These are phyloP conservation scores for Inga oerstediana DNA, from an alignment of 306 rosid genomes.

Conservation along the genomic window DNA sequence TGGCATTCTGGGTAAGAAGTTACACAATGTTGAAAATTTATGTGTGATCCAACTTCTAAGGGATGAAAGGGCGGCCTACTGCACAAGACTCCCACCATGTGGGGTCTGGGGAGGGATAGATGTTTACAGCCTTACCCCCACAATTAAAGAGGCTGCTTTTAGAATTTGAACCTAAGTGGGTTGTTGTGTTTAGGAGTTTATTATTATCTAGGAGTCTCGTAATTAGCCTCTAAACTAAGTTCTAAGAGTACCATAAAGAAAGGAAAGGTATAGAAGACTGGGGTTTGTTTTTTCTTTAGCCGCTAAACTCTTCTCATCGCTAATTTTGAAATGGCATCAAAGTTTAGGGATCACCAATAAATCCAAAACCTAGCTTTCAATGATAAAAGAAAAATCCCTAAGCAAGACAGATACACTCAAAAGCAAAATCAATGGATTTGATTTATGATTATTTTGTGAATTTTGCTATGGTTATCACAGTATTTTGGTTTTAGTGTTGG, in stretches of 20 bases:
- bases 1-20: not conserved
- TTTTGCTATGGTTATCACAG: not conserved
- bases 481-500: not conserved
- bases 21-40: not conserved
- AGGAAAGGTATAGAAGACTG: not conserved
- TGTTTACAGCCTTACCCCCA: too few species aligned
- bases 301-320: not conserved
- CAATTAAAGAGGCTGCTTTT: too few species aligned
- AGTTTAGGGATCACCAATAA: not conserved
- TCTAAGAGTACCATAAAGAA: not conserved
- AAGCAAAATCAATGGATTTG: not conserved
- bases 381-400: not conserved
- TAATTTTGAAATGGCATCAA: not conserved
- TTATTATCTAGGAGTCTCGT: not conserved
- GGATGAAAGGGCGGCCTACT: not conserved
- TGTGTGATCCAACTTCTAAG: not conserved
- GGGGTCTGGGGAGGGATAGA: too few species aligned
- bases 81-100: too few species aligned
- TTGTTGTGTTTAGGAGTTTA: not conserved
- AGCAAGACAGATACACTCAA: not conserved
- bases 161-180: not conserved
- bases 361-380: not conserved
- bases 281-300: not conserved
- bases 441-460: not conserved
- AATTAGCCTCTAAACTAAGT: not conserved